Conservation (phyloP, 2,329 filamentous ascomycete species). For the Ustulina deusta region DNA sequence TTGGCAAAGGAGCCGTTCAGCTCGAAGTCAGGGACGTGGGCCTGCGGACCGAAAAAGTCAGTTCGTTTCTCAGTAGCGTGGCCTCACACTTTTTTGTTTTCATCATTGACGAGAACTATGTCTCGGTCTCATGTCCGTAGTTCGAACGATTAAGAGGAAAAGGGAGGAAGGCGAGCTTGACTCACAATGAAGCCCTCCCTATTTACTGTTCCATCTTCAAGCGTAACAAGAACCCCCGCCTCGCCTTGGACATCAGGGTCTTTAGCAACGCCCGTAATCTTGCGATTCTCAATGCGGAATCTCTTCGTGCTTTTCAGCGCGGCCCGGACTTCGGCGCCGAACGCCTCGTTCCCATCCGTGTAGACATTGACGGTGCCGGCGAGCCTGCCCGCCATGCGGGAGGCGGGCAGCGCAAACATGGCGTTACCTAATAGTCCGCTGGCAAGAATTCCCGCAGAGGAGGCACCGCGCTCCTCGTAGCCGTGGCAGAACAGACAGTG, state of each 20-base stretch:
- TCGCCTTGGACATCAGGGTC: conserved; percentile 39
- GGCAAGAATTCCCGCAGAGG: conserved; percentile 61
- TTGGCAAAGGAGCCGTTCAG: conserved; percentile 57
- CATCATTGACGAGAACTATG: background rate
- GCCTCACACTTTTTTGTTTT: background rate
- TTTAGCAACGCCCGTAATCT: conserved; percentile 37
- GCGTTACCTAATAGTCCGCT: conserved; percentile 51
- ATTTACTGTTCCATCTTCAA: conserved; percentile 53
- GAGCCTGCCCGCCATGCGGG: conserved; percentile 59
- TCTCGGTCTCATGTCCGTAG: background rate
- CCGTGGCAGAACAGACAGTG: conserved; percentile 72
- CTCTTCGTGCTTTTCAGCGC: conserved; percentile 48
- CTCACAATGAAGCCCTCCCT: conserved; percentile 56
- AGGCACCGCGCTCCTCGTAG: conserved; percentile 65
- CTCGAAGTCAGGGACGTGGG: conserved; percentile 54
- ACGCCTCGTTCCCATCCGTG: conserved; percentile 58
- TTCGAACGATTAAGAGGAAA: background rate
- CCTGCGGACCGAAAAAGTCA: conserved; percentile 34
- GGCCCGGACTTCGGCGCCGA: conserved; percentile 49
- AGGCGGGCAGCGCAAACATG: conserved; percentile 54
- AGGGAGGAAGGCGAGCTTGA: background rate
- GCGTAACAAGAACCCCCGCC: conserved; percentile 44
- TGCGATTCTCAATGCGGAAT: conserved; percentile 55
- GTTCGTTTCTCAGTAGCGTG: background rate
- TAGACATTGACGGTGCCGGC: conserved; percentile 62